Evolutionary conservation across 2,329 filamentous ascomycete genomes (phyloP).

Genomic region (Raffaelea ambrosiae): DNA sequence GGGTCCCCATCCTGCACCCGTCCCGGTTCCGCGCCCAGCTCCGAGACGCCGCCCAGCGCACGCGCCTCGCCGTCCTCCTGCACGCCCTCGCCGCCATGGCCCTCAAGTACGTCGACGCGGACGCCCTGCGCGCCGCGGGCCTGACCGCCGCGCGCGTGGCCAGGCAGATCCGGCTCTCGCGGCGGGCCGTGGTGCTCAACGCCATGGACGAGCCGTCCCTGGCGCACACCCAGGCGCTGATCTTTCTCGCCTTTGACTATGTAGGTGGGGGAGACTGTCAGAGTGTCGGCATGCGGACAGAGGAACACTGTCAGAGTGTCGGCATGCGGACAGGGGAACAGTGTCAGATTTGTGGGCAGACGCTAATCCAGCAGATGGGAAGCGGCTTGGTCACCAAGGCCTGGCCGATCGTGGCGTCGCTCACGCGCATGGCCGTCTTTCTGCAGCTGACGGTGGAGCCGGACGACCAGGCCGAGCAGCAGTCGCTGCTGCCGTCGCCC

Average conservation of each 20-base stretch:
- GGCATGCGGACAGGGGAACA: too few species aligned
- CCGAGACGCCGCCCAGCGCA: slow-evolving; percentile 15
- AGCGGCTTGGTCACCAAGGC: slow-evolving; percentile 21
- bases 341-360: too few species aligned
- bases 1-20: slow-evolving; percentile 27
- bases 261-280: slow-evolving; percentile 13
- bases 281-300: too few species aligned
- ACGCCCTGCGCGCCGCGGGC: too few species aligned
- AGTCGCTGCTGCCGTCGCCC: slow-evolving; percentile 18
- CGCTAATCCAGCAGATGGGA: slow-evolving; percentile 16
- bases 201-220: slow-evolving; percentile 22
- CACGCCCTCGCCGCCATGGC: slow-evolving; percentile 21
- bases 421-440: slow-evolving; percentile 28
- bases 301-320: too few species aligned
- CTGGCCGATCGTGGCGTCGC: slow-evolving; percentile 27
- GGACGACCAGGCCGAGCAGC: slow-evolving; percentile 17
- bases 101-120: too few species aligned
- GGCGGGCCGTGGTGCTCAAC: slow-evolving; percentile 19
- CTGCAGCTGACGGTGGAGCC: slow-evolving; percentile 25
- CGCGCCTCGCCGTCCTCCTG: slow-evolving; percentile 20
- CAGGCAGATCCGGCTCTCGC: background rate
- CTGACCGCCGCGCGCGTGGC: slow-evolving; percentile 16
- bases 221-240: slow-evolving; percentile 24
- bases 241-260: slow-evolving; percentile 25
- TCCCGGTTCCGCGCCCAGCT: slow-evolving; percentile 19